phyloP scores from a whole-genome alignment of 1,139 yeast genomes.

The Kurtzmaniella natalensis region DNA sequence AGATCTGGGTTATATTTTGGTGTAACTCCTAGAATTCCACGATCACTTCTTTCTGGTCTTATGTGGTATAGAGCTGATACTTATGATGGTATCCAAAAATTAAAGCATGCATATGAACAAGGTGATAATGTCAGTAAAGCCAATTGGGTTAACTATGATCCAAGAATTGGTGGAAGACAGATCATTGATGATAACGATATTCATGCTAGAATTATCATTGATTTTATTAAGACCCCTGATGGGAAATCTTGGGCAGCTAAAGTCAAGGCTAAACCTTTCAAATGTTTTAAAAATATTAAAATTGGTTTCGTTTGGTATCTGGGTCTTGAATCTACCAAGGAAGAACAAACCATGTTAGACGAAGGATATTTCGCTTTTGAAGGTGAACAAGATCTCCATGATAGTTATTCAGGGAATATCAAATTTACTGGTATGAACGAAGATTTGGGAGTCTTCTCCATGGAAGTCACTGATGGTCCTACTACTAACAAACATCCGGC shows the following conservation, averaged over 20 bases:
- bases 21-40: slow-evolving; percentile 73
- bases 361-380: slow-evolving; percentile 33
- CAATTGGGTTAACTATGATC: slow-evolving; percentile 86
- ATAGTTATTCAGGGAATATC: slow-evolving; percentile 33
- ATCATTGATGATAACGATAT: slow-evolving; percentile 64
- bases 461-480: slow-evolving; percentile 49
- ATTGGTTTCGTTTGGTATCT: slow-evolving; percentile 76
- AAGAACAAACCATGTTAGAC: slow-evolving; percentile 16
- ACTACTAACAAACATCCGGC: slow-evolving; percentile 39
- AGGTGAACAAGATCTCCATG: slow-evolving; percentile 17
- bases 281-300: slow-evolving; percentile 43
- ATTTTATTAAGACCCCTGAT: slow-evolving; percentile 69
- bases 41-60: slow-evolving; percentile 73
- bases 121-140: slow-evolving; percentile 67
- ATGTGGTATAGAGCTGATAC: slow-evolving; percentile 83
- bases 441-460: slow-evolving; percentile 51
- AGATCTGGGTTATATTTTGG: slow-evolving; percentile 86
- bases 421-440: slow-evolving; percentile 50
- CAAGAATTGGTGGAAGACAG: slow-evolving; percentile 83
- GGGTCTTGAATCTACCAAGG: slow-evolving; percentile 60
- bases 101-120: slow-evolving; percentile 83
- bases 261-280: slow-evolving; percentile 57
- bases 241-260: slow-evolving; percentile 78
- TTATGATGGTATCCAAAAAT: slow-evolving; percentile 48
- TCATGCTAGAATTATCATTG: slow-evolving; percentile 60